phyloP scores from a whole-genome alignment of 495 filamentous ascomycete species.

The Chaetomium tenue region DNA sequence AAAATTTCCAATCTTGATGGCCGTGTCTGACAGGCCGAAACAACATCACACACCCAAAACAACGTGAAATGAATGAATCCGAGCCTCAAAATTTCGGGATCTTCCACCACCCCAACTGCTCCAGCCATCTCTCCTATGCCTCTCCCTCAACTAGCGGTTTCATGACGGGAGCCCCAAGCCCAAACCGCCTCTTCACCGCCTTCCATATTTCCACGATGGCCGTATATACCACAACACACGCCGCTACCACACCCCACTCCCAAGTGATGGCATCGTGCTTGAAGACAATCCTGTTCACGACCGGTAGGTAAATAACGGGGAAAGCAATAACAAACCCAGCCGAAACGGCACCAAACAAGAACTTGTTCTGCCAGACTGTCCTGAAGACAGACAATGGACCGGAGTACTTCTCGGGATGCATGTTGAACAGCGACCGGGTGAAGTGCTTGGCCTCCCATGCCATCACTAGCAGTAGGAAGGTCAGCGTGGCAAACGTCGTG shows the following conservation, averaged over 20 bases:
- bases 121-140: not conserved
- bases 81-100: too few relatives aligned
- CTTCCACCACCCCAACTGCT: not conserved
- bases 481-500: constrained; percentile 71
- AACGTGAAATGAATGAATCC: not conserved
- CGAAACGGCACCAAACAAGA: constrained; percentile 71
- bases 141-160: not conserved
- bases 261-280: constrained; percentile 69
- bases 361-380: constrained; percentile 67
- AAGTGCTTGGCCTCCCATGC: constrained; percentile 76
- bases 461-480: constrained; percentile 66
- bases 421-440: constrained; percentile 64
- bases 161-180: constrained; percentile 15
- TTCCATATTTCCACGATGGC: constrained; percentile 66
- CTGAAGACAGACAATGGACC: constrained; percentile 53
- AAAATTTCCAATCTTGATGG: not conserved
- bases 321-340: constrained; percentile 67
- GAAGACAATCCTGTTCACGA: constrained; percentile 65
- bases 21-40: not conserved
- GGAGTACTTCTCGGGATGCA: constrained; percentile 62
- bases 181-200: constrained; percentile 53
- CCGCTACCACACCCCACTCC: constrained; percentile 67
- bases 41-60: not conserved
- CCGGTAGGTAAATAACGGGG: constrained; percentile 69
- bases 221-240: constrained; percentile 58